phyloP scores from a whole-genome alignment of 78 protist genomes.

The Monocercomonoides exilis region DNA sequence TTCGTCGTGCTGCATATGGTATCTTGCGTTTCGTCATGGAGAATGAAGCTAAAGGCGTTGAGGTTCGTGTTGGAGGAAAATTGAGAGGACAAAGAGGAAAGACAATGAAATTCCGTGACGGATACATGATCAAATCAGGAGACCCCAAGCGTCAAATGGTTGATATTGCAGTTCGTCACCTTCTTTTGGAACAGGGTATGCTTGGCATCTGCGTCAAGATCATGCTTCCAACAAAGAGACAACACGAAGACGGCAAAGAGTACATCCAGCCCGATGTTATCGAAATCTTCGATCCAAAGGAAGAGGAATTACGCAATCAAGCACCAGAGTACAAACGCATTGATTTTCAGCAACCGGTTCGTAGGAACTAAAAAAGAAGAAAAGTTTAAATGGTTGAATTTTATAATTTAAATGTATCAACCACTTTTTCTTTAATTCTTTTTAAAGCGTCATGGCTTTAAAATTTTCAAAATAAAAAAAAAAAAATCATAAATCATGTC shows the following conservation, averaged over 20 bases:
- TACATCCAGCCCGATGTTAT: conserved; percentile 73
- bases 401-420: no score
- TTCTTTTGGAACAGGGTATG: conserved; percentile 83
- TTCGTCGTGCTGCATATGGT: conserved; percentile 95
- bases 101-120: conserved; percentile 96
- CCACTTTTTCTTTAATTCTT: no score
- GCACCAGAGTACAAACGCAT: background rate
- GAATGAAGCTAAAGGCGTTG: conserved; percentile 94
- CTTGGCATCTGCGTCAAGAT: conserved; percentile 94
- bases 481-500: no score
- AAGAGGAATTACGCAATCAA: conserved; percentile 22
- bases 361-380: no score
- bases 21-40: conserved; percentile 93
- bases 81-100: conserved; percentile 93
- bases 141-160: conserved; percentile 64
- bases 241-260: conserved; percentile 53
- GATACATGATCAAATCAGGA: conserved; percentile 96
- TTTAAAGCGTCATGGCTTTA: no score
- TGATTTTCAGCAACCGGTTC: no score
- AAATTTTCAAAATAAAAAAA: no score
- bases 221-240: conserved; percentile 84
- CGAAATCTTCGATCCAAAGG: conserved; percentile 77
- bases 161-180: conserved; percentile 87
- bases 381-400: no score
- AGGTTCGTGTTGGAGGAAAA: conserved; percentile 96